Evolutionary conservation across 2,329 filamentous ascomycete genomes (phyloP).

Genomic region (Paraphoma sp.): DNA sequence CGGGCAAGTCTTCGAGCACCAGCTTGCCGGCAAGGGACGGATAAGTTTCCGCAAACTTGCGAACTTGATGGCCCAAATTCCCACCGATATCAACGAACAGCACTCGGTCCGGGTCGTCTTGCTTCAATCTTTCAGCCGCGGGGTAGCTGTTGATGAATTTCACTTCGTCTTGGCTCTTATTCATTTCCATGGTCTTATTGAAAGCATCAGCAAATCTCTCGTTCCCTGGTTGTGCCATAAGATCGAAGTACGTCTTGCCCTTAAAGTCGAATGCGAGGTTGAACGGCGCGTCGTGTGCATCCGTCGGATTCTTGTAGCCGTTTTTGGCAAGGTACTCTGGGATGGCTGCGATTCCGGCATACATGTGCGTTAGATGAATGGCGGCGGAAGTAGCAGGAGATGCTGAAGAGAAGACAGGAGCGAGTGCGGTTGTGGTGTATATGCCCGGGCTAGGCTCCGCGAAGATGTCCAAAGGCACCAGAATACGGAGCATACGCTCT

Average conservation of each 20-base stretch:
- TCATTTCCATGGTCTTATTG: conserved; percentile 35
- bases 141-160: conserved; percentile 22
- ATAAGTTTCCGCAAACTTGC: conserved; percentile 12
- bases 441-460: neutral
- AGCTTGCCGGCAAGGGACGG: conserved; percentile 14
- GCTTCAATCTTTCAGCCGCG: conserved; percentile 13
- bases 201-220: conserved; percentile 27
- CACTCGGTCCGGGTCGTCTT: conserved; percentile 4
- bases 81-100: conserved; percentile 28
- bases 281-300: conserved; percentile 36
- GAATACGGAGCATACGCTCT: conserved; percentile 14
- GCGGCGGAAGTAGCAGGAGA: conserved; percentile 11
- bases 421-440: conserved; percentile 7
- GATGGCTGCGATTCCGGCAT: conserved; percentile 16
- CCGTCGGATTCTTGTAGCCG: conserved; percentile 35
- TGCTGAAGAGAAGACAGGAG: conserved; percentile 4
- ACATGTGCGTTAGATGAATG: conserved; percentile 12
- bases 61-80: conserved; percentile 17
- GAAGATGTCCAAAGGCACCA: conserved; percentile 9
- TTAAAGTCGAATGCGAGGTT: conserved; percentile 17
- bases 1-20: conserved; percentile 25
- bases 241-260: conserved; percentile 32
- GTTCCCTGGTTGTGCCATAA: conserved; percentile 19
- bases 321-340: conserved; percentile 35
- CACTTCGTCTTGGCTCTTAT: conserved; percentile 1